These are phyloP conservation scores for Trichoderma gamsii DNA, from an alignment of 495 filamentous ascomycete species.

Conservation along the genomic window DNA sequence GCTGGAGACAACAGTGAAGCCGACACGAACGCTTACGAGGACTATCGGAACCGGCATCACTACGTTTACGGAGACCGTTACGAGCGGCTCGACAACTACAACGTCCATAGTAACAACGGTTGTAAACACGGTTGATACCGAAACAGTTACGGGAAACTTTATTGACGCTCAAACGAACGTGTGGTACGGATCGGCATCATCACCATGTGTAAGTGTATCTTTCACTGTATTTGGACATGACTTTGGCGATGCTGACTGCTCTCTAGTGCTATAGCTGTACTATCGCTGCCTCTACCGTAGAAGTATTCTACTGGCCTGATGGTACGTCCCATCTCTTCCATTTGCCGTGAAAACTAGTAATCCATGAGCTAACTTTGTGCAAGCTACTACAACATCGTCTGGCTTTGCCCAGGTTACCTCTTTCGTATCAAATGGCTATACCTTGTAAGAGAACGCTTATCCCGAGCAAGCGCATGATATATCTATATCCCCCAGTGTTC, in stretches of 20 bases:
- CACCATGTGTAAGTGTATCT: neutral
- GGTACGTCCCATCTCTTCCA: neutral
- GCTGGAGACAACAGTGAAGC: neutral
- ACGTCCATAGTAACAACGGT: neutral
- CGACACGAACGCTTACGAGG: neutral
- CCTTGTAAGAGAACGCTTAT: neutral
- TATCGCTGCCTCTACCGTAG: neutral
- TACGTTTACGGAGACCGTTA: neutral
- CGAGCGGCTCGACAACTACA: no score
- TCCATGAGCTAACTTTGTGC: neutral
- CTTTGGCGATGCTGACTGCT: neutral
- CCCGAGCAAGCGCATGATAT: neutral
- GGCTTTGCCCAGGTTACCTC: neutral
- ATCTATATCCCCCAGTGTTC: no score
- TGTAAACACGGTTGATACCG: neutral
- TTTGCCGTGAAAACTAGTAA: neutral
- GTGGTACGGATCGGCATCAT: neutral
- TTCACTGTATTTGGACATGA: neutral
- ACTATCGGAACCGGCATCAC: neutral
- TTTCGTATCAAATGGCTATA: neutral
- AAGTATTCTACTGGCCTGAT: neutral
- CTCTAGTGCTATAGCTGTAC: conserved; percentile 1
- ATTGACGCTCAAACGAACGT: neutral
- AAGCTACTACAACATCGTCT: neutral
- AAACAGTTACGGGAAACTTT: neutral